Conservation (phyloP, 1,284 basidiomycete species). For the Papiliotrema nemorosa region DNA sequence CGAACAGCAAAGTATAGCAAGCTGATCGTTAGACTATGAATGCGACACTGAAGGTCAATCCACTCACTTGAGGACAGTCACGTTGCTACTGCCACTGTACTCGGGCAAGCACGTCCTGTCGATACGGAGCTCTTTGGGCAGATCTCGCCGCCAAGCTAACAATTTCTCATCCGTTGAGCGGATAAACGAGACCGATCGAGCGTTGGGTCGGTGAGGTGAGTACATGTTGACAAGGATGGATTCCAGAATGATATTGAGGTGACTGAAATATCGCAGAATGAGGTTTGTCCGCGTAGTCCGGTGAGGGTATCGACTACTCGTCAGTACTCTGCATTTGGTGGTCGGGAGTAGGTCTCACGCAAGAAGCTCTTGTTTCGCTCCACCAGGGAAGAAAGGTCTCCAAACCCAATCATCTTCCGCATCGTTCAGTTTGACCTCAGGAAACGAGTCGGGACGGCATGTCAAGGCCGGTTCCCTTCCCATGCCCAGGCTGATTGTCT, state of each 20-base stretch:
- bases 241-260: slow-evolving; percentile 24
- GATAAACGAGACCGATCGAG: slow-evolving; percentile 17
- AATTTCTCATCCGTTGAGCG: slow-evolving; percentile 1
- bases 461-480: slow-evolving; percentile 19
- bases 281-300: not conserved
- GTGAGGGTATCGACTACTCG: not conserved
- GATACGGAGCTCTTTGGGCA: not conserved
- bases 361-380: not conserved
- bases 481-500: slow-evolving; percentile 16
- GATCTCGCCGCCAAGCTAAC: not conserved
- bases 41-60: not conserved
- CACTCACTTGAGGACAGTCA: slow-evolving; percentile 13
- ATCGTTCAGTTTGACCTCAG: slow-evolving; percentile 3
- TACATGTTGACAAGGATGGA: slow-evolving; percentile 28
- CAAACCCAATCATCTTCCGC: not conserved
- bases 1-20: slow-evolving; percentile 17
- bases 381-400: not conserved
- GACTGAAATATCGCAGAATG: slow-evolving; percentile 10
- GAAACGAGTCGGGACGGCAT: slow-evolving; percentile 2
- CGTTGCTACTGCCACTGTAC: slow-evolving; percentile 13
- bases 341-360: not conserved
- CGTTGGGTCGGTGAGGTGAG: slow-evolving; percentile 19
- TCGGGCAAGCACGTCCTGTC: not conserved
- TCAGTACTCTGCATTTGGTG: not conserved
- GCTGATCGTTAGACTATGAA: slow-evolving; percentile 1